These are phyloP conservation scores for Adansonia grandidieri DNA, from an alignment of 441 rosid species.

Conservation along the genomic window DNA sequence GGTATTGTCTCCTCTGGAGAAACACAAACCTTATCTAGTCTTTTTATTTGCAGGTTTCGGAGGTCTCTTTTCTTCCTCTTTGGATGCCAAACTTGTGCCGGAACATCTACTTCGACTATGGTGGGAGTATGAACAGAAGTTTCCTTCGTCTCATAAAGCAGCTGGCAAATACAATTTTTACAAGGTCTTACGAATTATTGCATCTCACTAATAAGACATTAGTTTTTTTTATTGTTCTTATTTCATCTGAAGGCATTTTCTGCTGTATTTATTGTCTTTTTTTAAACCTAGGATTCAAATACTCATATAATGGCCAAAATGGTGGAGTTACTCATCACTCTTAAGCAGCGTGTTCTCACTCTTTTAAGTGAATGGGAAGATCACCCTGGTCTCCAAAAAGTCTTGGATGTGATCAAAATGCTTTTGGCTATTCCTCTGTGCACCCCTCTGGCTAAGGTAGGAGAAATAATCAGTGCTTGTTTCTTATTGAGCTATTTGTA, in stretches of 20 bases:
- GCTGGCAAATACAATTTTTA: conserved; percentile 74
- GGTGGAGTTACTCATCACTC: conserved; percentile 64
- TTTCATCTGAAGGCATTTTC: conserved; percentile 10
- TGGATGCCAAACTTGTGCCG: conserved; percentile 82
- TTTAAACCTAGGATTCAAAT: conserved; percentile 69
- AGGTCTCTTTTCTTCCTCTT: conserved; percentile 56
- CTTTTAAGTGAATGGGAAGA: conserved; percentile 78
- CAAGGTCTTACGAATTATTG: conserved; percentile 59
- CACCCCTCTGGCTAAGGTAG: conserved; percentile 95
- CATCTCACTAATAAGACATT: background rate
- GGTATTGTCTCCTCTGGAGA: background rate
- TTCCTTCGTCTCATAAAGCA: conserved; percentile 46
- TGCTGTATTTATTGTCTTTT: conserved; percentile 18
- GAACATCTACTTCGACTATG: conserved; percentile 86
- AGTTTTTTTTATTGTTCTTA: conserved; percentile 11
- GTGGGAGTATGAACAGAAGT: conserved; percentile 58
- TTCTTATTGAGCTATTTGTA: conserved; percentile 21
- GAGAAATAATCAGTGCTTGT: conserved; percentile 14
- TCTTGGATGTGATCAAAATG: conserved; percentile 70
- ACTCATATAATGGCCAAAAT: conserved; percentile 71
- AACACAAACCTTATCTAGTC: conserved; percentile 19
- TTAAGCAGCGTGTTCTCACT: conserved; percentile 47
- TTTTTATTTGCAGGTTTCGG: conserved; percentile 61
- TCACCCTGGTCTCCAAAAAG: conserved; percentile 80
- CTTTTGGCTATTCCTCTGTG: conserved; percentile 73